Percentiles rank a stretch among this genome's conserved stretches.
These are phyloP conservation scores for Trichomonascus vanleenenianus DNA, from an alignment of 805 yeast genomes.

Conservation along the genomic window DNA sequence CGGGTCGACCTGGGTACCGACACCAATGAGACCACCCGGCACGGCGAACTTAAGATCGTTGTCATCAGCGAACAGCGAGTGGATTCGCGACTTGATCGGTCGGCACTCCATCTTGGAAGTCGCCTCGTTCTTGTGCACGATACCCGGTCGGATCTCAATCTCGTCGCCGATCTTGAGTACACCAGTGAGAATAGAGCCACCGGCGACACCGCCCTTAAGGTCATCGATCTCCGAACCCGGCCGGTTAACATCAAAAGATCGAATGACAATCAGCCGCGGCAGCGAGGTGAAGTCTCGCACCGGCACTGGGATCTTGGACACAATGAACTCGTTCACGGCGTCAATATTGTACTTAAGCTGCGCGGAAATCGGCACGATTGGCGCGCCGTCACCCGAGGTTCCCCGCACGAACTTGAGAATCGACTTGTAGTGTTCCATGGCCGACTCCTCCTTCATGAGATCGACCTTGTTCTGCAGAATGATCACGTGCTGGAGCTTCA, in stretches of 20 bases:
- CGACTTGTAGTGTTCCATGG: conserved; percentile 90
- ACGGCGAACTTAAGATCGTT: conserved; percentile 97
- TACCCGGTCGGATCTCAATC: conserved; percentile 98
- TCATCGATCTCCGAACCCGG: conserved; percentile 98
- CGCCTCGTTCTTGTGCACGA: conserved; percentile 83
- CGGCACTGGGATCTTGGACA: conserved; percentile 92
- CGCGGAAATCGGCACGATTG: conserved; percentile 97
- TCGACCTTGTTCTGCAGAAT: conserved; percentile 97
- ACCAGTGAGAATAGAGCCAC: conserved; percentile 96
- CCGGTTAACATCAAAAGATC: conserved; percentile 97
- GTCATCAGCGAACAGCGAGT: conserved; percentile 93
- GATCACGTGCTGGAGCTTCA: conserved; percentile 95
- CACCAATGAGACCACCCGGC: conserved; percentile 99
- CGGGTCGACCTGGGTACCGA: conserved; percentile 98
- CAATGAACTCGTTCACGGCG: conserved; percentile 95
- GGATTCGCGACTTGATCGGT: conserved; percentile 91
- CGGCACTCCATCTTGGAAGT: conserved; percentile 83
- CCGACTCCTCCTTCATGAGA: conserved; percentile 95
- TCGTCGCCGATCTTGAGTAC: conserved; percentile 96
- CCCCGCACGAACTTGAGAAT: conserved; percentile 91
- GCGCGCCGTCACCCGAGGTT: conserved; percentile 98
- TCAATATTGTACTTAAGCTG: conserved; percentile 97
- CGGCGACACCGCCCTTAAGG: conserved; percentile 99
- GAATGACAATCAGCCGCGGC: conserved; percentile 92
- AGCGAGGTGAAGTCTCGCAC: conserved; percentile 88